These are phyloP conservation scores for Fusarium pseudograminearum DNA, from an alignment of 2,329 filamentous ascomycete genomes.

Conservation along the genomic window DNA sequence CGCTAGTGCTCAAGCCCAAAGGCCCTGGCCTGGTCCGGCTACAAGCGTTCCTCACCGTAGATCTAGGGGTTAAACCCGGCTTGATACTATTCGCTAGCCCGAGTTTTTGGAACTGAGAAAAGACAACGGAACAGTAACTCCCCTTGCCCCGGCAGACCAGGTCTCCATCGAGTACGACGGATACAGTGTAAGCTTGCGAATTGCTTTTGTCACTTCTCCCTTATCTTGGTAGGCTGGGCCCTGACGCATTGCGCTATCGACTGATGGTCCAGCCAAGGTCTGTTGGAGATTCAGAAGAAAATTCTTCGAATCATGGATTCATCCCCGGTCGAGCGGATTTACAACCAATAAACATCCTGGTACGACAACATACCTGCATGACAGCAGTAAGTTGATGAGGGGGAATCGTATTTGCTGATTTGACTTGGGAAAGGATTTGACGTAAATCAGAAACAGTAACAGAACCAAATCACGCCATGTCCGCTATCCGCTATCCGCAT, in stretches of 20 bases:
- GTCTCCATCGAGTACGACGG: slow-evolving; percentile 27
- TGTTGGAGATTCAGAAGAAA: slow-evolving; percentile 18
- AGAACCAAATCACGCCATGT: slow-evolving; percentile 8
- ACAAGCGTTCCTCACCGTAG: slow-evolving; percentile 40
- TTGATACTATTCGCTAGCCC: slow-evolving; percentile 41
- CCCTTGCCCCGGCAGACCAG: slow-evolving; percentile 39
- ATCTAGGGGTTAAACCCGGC: slow-evolving; percentile 42
- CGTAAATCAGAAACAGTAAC: slow-evolving; percentile 34
- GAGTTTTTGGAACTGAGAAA: slow-evolving; percentile 41
- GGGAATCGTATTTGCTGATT: slow-evolving; percentile 18
- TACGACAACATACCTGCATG: background rate
- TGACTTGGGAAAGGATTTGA: slow-evolving; percentile 13
- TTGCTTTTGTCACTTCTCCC: slow-evolving; percentile 35
- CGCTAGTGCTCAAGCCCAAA: slow-evolving; percentile 27
- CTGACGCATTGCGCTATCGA: slow-evolving; percentile 26
- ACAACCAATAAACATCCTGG: slow-evolving; percentile 21
- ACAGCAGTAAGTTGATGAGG: slow-evolving; percentile 5
- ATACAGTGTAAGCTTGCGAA: slow-evolving; percentile 26
- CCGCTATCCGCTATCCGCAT: slow-evolving; percentile 7
- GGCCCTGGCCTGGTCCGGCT: slow-evolving; percentile 42
- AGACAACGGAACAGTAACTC: slow-evolving; percentile 31
- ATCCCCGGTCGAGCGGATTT: slow-evolving; percentile 13
- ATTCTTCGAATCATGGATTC: slow-evolving; percentile 28
- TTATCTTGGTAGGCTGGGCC: slow-evolving; percentile 23
- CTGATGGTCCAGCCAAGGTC: slow-evolving; percentile 20